Evolutionary conservation across 371 early-diverging fungal species (phyloP), one percentile per base, ranked within the genome.

Genomic region (Actinomucor elegans): DNA sequence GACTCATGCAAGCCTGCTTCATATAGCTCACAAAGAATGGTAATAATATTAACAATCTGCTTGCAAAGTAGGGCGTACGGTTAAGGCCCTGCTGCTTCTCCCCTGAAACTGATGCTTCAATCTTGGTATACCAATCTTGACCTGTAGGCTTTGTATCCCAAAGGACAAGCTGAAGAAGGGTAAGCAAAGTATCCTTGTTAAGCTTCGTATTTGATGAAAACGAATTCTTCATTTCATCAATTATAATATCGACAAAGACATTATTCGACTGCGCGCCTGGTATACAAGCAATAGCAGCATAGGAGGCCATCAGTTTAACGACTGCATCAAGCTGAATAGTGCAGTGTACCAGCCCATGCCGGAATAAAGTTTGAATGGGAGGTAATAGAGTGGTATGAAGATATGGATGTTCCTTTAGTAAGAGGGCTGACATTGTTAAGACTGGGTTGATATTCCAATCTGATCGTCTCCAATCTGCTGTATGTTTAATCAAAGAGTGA

Each of bases 361-460:
- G 69, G n/a, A 81, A 66, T 6, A 79, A 26, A 12, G 49, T 53
- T 48, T 68, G 75, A 2, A 73, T 68, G 12, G 67, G 61, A 5
- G 71, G 64, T n/a, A 74, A 47, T 17, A 80, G 48, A 4, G 59
- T 53, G 28, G 66, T 52, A 36, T 67, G 67, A 23, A 75, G 63
- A 26, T 70, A 66, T 2, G 77, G 77, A 45, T 81, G 77, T n/a
- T 73, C 71, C 34, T 66, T 77, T 17, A 81, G 28, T 14, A 81
- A 40, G 5, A 69, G 70, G 12, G 81, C 77, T 5, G 75, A 68
- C 72, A 81, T 79, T 7, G 67, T 68, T 17, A 81, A 63, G 3
- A 79, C 55, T 9, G 81, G 73, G 31, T 77, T 81, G 36, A 77
- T 71, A 52, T 81, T 71, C 81, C 81, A 81, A 34, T 81, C 81